Evolutionary conservation across 2,329 filamentous ascomycete species (phyloP).

Genomic region (Diplodia mutila): DNA sequence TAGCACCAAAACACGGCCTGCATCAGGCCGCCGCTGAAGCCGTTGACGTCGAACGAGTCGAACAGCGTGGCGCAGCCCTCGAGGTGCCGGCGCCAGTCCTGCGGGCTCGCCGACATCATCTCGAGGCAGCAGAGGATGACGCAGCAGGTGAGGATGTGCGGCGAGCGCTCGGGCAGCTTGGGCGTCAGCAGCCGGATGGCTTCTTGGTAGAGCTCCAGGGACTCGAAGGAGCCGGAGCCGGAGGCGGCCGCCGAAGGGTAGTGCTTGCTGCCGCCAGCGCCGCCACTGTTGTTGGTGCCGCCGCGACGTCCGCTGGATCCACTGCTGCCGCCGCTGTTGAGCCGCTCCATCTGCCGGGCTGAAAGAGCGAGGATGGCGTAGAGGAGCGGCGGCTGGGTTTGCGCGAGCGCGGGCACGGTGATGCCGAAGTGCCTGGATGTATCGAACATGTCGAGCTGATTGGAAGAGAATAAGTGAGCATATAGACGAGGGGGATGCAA

Average conservation of each 20-base stretch:
- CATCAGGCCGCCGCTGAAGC: constrained; percentile 54
- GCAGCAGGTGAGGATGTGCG: constrained; percentile 57
- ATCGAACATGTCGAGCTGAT: constrained; percentile 59
- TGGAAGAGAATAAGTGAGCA: neutral
- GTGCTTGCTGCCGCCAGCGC: neutral
- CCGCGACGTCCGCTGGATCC: neutral
- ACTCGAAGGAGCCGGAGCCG: constrained; percentile 39
- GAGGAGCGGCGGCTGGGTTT: constrained; percentile 49
- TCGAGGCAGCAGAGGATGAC: constrained; percentile 60
- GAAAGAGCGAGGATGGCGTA: constrained; percentile 58
- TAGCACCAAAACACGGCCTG: constrained; percentile 61
- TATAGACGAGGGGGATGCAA: neutral
- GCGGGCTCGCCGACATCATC: constrained; percentile 47
- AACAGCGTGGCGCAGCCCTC: constrained; percentile 58
- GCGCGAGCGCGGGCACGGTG: constrained; percentile 53
- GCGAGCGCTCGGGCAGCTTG: constrained; percentile 52
- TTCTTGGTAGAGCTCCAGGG: constrained; percentile 55
- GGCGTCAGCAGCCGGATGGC: constrained; percentile 56
- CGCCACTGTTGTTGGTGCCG: neutral
- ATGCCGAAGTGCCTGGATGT: constrained; percentile 53
- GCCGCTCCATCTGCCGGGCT: constrained; percentile 56
- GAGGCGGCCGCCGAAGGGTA: constrained; percentile 13
- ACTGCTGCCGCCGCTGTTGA: constrained; percentile 32
- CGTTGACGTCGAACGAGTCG: constrained; percentile 55
- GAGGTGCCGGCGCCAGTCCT: constrained; percentile 57